Evolutionary conservation across 2,329 filamentous ascomycete genomes (phyloP).

Genomic region (Cryphonectria nitschkei): DNA sequence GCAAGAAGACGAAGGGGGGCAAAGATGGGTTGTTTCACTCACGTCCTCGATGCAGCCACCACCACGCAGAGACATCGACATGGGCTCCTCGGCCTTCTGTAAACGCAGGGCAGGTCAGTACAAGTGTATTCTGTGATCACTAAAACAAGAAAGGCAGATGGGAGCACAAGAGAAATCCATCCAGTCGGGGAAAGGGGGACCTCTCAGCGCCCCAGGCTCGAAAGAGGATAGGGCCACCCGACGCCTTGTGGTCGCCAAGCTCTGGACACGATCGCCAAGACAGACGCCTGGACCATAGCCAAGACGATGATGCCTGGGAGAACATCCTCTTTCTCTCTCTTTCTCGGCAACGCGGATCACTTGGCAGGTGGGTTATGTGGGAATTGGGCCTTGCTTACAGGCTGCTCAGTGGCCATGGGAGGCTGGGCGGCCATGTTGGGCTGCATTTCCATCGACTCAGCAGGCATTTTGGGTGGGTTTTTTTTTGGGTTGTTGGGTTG

Average conservation of each 20-base stretch:
- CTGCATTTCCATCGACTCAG: constrained; percentile 30
- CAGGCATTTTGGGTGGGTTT: constrained; percentile 12
- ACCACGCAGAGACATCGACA: constrained; percentile 34
- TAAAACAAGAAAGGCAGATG: neutral
- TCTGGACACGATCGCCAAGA: neutral
- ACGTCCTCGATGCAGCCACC: constrained; percentile 32
- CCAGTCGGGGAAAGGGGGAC: neutral
- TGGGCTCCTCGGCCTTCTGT: constrained; percentile 32
- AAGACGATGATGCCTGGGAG: constrained; percentile 1
- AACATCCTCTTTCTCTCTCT: neutral
- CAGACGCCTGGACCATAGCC: neutral
- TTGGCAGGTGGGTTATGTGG: constrained; percentile 8
- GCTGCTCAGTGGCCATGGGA: constrained; percentile 32
- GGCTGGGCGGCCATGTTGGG: constrained; percentile 30
- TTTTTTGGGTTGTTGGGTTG: too few species aligned
- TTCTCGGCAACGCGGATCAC: constrained; percentile 19
- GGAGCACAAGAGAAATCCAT: neutral
- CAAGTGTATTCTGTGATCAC: too few species aligned
- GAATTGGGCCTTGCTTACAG: constrained; percentile 30
- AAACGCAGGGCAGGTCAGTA: neutral
- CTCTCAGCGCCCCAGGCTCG: neutral
- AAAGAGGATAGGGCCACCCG: neutral
- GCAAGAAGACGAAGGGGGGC: neutral
- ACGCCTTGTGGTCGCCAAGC: neutral
- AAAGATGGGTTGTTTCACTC: neutral